Evolutionary conservation across 148 eudicot species (phyloP).

Genomic region (Bassia scoparia): DNA sequence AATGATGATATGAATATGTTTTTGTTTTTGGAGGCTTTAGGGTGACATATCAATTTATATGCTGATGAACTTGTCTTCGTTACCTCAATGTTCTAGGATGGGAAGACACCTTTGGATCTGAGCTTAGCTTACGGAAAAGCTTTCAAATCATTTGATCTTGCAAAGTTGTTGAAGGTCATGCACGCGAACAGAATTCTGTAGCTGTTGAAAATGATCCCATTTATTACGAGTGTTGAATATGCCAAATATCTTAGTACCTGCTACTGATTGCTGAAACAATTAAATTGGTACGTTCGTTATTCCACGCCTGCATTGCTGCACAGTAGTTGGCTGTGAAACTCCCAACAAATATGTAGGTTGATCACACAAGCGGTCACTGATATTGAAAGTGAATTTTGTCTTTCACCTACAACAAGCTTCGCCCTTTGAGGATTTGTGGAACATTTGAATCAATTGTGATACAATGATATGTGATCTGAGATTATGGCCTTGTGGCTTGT

Average conservation of each 20-base stretch:
- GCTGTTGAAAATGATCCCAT: conserved; percentile 16
- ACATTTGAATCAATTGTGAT: neutral
- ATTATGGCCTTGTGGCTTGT: too few species aligned
- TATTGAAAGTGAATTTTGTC: neutral
- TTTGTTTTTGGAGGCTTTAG: neutral
- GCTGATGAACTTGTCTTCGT: conserved; percentile 8
- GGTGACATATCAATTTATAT: neutral
- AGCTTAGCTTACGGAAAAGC: conserved; percentile 88
- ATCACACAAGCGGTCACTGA: neutral
- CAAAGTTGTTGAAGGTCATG: conserved; percentile 76
- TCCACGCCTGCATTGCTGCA: neutral
- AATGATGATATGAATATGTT: neutral
- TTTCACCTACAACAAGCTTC: neutral
- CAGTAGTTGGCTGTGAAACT: neutral
- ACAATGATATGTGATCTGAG: neutral
- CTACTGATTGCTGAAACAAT: neutral
- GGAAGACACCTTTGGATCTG: conserved; percentile 74
- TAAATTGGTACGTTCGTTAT: neutral
- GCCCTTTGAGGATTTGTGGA: neutral
- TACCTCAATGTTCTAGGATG: conserved; percentile 51
- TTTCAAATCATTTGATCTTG: conserved; percentile 83
- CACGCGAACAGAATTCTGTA: conserved; percentile 50
- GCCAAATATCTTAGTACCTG: neutral
- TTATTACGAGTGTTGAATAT: neutral
- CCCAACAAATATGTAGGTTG: neutral